Conservation (phyloP, 2,329 filamentous ascomycete genomes). For the Thielaviopsis ethacetica region DNA sequence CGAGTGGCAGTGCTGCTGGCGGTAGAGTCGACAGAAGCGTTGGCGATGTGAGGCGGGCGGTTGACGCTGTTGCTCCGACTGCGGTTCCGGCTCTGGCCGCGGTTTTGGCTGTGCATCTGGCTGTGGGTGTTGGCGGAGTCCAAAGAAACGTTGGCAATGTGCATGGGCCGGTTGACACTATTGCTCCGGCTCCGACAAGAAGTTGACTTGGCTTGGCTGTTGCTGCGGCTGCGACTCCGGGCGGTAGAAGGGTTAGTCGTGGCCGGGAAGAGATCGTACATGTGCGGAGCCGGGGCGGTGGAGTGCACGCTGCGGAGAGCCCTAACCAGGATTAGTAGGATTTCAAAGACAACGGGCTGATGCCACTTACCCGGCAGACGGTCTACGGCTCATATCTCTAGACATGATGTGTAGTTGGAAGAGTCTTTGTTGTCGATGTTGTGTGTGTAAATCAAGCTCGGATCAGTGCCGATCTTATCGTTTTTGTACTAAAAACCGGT, state of each 20-base stretch:
- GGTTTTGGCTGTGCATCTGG: background rate
- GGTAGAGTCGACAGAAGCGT: background rate
- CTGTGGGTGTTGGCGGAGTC: background rate
- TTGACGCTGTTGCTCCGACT: background rate
- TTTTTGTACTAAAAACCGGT: background rate
- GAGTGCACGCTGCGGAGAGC: background rate
- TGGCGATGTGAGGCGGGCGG: background rate
- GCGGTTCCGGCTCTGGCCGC: background rate
- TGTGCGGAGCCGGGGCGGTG: background rate
- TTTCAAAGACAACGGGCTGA: background rate
- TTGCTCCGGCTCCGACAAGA: background rate
- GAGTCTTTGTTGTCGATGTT: background rate
- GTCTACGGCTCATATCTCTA: conserved; percentile 2
- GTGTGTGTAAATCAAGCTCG: background rate
- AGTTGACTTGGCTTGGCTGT: background rate
- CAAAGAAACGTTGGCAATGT: background rate
- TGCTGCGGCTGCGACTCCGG: background rate
- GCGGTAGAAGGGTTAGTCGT: background rate
- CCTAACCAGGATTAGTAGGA: background rate
- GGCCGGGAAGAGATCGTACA: background rate
- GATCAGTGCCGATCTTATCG: background rate
- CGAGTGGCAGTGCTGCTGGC: background rate
- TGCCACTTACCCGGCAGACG: background rate
- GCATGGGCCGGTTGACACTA: background rate
- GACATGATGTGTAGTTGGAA: background rate